Evolutionary conservation across 2,329 filamentous ascomycete genomes (phyloP).

Genomic region (Penicillium sp.): DNA sequence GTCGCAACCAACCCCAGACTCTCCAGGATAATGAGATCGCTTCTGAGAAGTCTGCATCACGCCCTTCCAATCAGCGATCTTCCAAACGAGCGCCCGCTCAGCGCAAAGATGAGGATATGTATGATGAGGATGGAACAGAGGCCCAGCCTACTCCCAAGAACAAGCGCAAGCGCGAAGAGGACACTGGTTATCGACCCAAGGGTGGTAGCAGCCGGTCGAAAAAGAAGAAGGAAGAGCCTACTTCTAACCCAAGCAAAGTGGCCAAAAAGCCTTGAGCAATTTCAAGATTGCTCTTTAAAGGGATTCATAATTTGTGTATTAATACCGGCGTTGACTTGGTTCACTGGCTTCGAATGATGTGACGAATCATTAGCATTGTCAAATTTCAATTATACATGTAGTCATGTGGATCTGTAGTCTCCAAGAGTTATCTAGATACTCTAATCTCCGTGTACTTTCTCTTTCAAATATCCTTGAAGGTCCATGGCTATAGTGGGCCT

Average conservation of each 20-base stretch:
- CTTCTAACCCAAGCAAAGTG: conserved; percentile 29
- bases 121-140: conserved; percentile 47
- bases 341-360: background rate
- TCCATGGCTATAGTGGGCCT: background rate
- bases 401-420: background rate
- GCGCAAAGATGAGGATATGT: conserved; percentile 42
- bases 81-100: conserved; percentile 43
- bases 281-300: background rate
- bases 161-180: conserved; percentile 50
- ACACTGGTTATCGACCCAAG: conserved; percentile 48
- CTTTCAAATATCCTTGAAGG: background rate
- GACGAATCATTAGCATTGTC: background rate
- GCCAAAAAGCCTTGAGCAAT: conserved; percentile 29
- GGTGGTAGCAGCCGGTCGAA: conserved; percentile 42
- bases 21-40: conserved; percentile 67
- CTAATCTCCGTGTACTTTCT: background rate
- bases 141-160: conserved; percentile 37
- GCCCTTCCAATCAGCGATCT: conserved; percentile 40
- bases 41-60: conserved; percentile 42
- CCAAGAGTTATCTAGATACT: background rate
- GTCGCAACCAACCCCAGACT: conserved; percentile 77
- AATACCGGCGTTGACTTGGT: conserved; percentile 11
- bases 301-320: conserved; percentile 12
- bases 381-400: background rate
- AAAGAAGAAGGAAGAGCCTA: conserved; percentile 44